Evolutionary conservation across 495 filamentous ascomycete genomes (phyloP).

Genomic region (Hypoxylon crocopeplum): DNA sequence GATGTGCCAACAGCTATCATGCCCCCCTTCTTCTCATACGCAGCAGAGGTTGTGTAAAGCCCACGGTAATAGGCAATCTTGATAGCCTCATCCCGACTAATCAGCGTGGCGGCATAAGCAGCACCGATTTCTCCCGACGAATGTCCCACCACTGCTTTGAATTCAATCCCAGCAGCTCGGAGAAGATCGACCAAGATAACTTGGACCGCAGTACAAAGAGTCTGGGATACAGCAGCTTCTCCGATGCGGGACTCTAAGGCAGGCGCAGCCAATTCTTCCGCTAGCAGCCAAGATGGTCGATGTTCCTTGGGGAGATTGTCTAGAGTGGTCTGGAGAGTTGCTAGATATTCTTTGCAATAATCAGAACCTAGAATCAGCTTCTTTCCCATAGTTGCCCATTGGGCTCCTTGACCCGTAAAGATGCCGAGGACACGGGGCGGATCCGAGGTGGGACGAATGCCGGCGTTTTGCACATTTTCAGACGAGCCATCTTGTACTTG

Average conservation of each 20-base stretch:
- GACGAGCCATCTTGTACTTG: too few species aligned
- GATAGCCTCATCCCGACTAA: constrained; percentile 40
- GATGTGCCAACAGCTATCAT: not conserved
- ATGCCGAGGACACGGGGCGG: constrained; percentile 14
- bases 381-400: constrained; percentile 2
- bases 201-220: constrained; percentile 45
- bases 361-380: too few species aligned
- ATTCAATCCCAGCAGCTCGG: constrained; percentile 51
- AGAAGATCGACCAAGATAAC: constrained; percentile 60
- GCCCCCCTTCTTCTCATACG: not conserved
- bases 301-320: too few species aligned
- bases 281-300: not conserved
- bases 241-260: not conserved
- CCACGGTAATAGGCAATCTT: constrained; percentile 51
- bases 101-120: constrained; percentile 50
- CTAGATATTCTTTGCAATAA: too few species aligned
- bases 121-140: constrained; percentile 68
- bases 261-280: not conserved
- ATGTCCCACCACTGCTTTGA: constrained; percentile 61
- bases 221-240: constrained; percentile 21
- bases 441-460: too few species aligned
- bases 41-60: not conserved
- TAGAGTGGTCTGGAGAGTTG: too few species aligned
- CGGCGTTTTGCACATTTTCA: too few species aligned
- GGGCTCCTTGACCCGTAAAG: constrained; percentile 9